Base-by-base conservation (phyloP, 75 land plant genomes). In the Pinus taeda region DNA sequence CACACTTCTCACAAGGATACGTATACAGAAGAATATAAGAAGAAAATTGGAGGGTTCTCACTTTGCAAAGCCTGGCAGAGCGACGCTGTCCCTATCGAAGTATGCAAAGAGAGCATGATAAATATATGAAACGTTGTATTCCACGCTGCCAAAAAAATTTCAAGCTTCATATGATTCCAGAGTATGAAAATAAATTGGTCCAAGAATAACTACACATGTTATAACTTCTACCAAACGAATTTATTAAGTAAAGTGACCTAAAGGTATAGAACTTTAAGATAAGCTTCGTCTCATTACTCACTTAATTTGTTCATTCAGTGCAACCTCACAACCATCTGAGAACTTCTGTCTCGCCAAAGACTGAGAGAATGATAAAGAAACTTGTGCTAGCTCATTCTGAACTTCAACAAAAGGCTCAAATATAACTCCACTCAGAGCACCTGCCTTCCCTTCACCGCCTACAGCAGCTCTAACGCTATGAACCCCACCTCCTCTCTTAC, bases 331-430 rank as follows among this genome's bases (percentile, higher is more conserved):
- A 0, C 79, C 73, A 55, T 85, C 77, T 3, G 84, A 36, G 78
- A 75, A 96, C 71, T 86, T 83, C 59, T 96, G 96, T 12, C 98
- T 84, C 30, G 94, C 97, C 59, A 96, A 81, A 12, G 98, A 96
- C 60, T 73, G 79, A 9, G 88, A 81, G 65, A 80, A 84, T 20
- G 66, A 73, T 29, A 79, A 21, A 13, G 97, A 92, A 6, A 96
- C 90, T 55, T 91, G 80, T 22, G 59, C 39, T 37, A 90, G 90
- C 87, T 93, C 90, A 73, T 79, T 76, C 85, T 92, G 87, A 3
- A 96, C 93, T 79, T 96, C 98, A 71, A 81, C 81, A 58, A 96
- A 96, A 2, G 98, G 98, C 81, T 87, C 91, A 77, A 95, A 95
- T 24, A 96, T 78, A 9, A 93, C 84, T 37, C 89, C 96, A 17